Conservation (phyloP, 2,329 filamentous ascomycete species). For the Ophiocordyceps camponoti-floridani region DNA sequence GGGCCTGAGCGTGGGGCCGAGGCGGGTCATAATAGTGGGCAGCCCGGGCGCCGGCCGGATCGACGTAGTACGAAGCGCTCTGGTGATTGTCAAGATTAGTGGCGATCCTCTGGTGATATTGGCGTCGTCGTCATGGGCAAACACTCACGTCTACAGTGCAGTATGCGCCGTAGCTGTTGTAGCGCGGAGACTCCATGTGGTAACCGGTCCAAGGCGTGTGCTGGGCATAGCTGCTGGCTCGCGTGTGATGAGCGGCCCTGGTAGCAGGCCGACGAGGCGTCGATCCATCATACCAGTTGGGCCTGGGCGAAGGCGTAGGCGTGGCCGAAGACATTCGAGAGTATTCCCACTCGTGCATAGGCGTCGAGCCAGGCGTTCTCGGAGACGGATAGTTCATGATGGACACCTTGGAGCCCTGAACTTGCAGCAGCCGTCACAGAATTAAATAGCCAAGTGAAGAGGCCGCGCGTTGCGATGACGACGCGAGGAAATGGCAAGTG, state of each 20-base stretch:
- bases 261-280: conserved; percentile 36
- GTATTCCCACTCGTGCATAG: conserved; percentile 33
- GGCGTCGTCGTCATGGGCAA: no score
- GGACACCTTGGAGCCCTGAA: no score
- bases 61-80: conserved; percentile 11
- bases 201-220: conserved; percentile 20
- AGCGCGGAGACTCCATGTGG: conserved; percentile 38
- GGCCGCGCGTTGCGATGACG: no score
- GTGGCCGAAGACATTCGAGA: conserved; percentile 34
- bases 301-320: conserved; percentile 37
- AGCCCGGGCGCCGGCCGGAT: conserved; percentile 17
- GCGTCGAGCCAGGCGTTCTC: conserved; percentile 26
- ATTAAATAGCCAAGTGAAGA: no score
- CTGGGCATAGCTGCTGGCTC: conserved; percentile 20
- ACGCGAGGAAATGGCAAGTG: neutral
- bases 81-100: no score
- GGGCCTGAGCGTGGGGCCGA: conserved; percentile 18
- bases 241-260: conserved; percentile 21
- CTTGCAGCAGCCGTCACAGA: no score
- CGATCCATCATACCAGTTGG: conserved; percentile 27
- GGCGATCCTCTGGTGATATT: conserved; percentile 31
- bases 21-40: conserved; percentile 21
- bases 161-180: conserved; percentile 44
- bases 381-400: conserved; percentile 21
- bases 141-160: conserved; percentile 51